Conservation (phyloP, 352 stramenopile species). For the Phytophthora palmivora region DNA sequence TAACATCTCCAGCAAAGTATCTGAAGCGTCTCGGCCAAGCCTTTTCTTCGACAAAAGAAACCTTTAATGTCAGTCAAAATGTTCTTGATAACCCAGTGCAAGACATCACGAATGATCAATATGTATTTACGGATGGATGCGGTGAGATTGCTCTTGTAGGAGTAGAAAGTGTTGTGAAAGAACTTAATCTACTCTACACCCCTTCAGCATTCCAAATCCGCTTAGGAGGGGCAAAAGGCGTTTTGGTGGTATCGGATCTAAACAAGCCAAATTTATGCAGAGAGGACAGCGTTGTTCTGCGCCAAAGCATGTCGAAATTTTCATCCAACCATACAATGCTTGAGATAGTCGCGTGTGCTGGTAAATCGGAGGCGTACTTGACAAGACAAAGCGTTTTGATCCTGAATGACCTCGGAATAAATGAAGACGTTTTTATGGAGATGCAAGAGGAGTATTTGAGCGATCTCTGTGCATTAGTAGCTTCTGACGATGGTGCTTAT, state of each 20-base stretch:
- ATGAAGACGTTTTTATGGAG: slow-evolving; percentile 63
- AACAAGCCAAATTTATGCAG: slow-evolving; percentile 8
- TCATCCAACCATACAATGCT: slow-evolving; percentile 62
- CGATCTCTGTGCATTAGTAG: slow-evolving; percentile 59
- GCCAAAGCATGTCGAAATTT: slow-evolving; percentile 84
- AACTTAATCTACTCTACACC: slow-evolving; percentile 44
- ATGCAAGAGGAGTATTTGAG: slow-evolving; percentile 79
- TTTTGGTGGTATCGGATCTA: slow-evolving; percentile 71
- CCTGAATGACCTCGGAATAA: slow-evolving; percentile 66
- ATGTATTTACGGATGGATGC: slow-evolving; percentile 78
- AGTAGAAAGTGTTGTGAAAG: slow-evolving; percentile 43
- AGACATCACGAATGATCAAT: slow-evolving; percentile 55
- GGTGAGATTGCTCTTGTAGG: slow-evolving; percentile 60
- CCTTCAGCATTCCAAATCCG: slow-evolving; percentile 84
- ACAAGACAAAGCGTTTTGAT: slow-evolving; percentile 83
- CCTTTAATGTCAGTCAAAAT: slow-evolving; percentile 50
- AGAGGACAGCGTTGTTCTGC: slow-evolving; percentile 47
- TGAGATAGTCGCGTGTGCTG: slow-evolving; percentile 67
- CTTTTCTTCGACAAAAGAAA: slow-evolving; percentile 71
- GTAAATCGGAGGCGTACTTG: slow-evolving; percentile 67
- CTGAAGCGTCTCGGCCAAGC: slow-evolving; percentile 80
- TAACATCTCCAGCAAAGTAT: slow-evolving; percentile 74
- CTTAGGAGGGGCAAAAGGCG: slow-evolving; percentile 74
- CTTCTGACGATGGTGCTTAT: slow-evolving; percentile 54
- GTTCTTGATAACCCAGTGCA: slow-evolving; percentile 53